A percentile compares a stretch with the other conserved stretches of the same genome.
These are phyloP conservation scores for Penicillium aurantiogriseum DNA, from an alignment of 2,329 filamentous ascomycete species.

Conservation along the genomic window DNA sequence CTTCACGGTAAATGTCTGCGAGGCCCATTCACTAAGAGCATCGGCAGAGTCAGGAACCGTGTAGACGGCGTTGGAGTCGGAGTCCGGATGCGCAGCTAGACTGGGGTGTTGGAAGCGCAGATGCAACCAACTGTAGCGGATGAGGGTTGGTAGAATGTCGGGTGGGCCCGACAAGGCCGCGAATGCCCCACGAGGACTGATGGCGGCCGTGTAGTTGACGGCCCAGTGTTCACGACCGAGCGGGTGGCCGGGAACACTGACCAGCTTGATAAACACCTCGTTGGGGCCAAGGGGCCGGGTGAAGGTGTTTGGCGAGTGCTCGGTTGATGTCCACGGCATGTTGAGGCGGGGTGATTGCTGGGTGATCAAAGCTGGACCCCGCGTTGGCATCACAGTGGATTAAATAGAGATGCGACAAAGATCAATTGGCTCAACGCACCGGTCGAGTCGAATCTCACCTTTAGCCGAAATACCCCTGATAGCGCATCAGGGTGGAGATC, in stretches of 20 bases:
- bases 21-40: conserved; percentile 13
- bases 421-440: not conserved
- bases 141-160: conserved; percentile 4
- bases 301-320: conserved; percentile 7
- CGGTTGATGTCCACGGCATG: not conserved
- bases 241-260: conserved; percentile 27
- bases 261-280: conserved; percentile 32
- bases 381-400: not conserved
- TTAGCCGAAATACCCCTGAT: not conserved
- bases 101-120: conserved; percentile 22
- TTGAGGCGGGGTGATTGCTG: not conserved
- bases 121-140: conserved; percentile 15
- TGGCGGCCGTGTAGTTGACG: conserved; percentile 23
- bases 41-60: conserved; percentile 5
- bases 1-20: conserved; percentile 15
- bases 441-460: no score
- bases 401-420: not conserved
- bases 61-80: conserved; percentile 10
- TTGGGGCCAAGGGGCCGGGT: conserved; percentile 14
- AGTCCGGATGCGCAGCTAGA: conserved; percentile 12
- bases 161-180: not conserved
- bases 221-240: conserved; percentile 36
- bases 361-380: not conserved
- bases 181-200: conserved; percentile 13
- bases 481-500: not conserved